Evolutionary conservation across 768 basidiomycete genomes (phyloP), one percentile per base, ranked within the genome.

Genomic region (Boletus insuetus): DNA sequence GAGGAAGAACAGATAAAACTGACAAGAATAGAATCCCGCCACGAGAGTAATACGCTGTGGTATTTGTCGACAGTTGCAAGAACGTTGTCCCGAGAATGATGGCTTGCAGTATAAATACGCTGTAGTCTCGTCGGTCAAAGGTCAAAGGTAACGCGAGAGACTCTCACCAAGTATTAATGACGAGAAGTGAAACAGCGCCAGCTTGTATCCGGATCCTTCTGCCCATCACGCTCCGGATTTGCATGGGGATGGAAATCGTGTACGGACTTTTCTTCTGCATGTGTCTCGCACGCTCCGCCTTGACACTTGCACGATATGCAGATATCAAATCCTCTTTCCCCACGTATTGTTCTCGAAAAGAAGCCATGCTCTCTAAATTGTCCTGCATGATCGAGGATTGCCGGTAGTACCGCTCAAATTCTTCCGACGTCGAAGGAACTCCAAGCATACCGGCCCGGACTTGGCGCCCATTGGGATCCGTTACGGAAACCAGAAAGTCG

Each of bases 11-110:
- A 3, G 0, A 38, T 0, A 19, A 37, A n/a, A 75, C 81, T 32
- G 60, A 86, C 81, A 93, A 90, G 80, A 91, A 92, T 14, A 93
- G 75, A 34, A 89, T 78, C 65, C 91, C 91, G n/a, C 91, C 91
- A 22, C 91, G 82, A 35, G 87, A 85, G n/a, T 53, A 71, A 39
- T 45, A 73, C 7, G 49, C 56, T 0, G 60, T 54, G 6, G 81
- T 80, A 31, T 63, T 70, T 17, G 72, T 64, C 0, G 74, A 65
- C 32, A 80, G 59, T n/a, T 73, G 63, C 55, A 76, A 76, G 71
- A 81, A 83, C 37, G 79, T 73, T n/a, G 75, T 76, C 44, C 67
- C 69, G n/a, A 70, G 37, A 26, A 69, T 67, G 46, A 72, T 58
- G n/a, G 69, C 66, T 58, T 70, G 67, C n/a, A 71, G 32, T 11